Evolutionary conservation across 495 filamentous ascomycete genomes (phyloP).

Genomic region (Venustampulla echinocandica): DNA sequence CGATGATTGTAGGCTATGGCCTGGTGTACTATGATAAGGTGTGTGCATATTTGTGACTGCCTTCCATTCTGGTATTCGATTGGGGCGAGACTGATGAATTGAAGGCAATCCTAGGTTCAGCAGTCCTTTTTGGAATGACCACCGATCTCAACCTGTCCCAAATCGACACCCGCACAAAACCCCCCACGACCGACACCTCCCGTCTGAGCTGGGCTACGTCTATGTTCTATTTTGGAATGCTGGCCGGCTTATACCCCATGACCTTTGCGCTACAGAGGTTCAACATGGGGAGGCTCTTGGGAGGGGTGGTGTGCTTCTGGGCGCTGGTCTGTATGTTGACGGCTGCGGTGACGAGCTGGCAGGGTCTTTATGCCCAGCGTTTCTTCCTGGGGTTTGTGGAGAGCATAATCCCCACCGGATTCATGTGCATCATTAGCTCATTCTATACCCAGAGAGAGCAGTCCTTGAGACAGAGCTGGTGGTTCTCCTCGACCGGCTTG

Average conservation of each 20-base stretch:
- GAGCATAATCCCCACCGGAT: slow-evolving; percentile 57
- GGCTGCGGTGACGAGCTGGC: slow-evolving; percentile 53
- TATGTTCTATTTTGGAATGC: slow-evolving; percentile 73
- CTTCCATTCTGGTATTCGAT: no score
- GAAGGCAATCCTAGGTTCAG: slow-evolving; percentile 63
- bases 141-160: slow-evolving; percentile 50
- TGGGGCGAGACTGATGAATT: no score
- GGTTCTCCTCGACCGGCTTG: slow-evolving; percentile 57
- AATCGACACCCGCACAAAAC: slow-evolving; percentile 41
- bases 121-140: slow-evolving; percentile 68
- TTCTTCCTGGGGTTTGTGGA: slow-evolving; percentile 68
- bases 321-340: slow-evolving; percentile 58
- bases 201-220: slow-evolving; percentile 68
- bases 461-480: slow-evolving; percentile 57
- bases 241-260: slow-evolving; percentile 65
- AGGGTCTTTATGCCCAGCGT: slow-evolving; percentile 57
- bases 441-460: slow-evolving; percentile 66
- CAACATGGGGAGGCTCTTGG: slow-evolving; percentile 51
- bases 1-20: slow-evolving; percentile 63
- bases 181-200: slow-evolving; percentile 48
- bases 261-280: slow-evolving; percentile 60
- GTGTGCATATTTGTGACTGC: no score
- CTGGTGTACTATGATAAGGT: slow-evolving; percentile 74
- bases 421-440: slow-evolving; percentile 55
- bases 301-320: slow-evolving; percentile 58